Evolutionary conservation across 1,139 yeast species (phyloP), one percentile per base, ranked within the genome.

Genomic region (Lodderomyces parapsilosis): DNA sequence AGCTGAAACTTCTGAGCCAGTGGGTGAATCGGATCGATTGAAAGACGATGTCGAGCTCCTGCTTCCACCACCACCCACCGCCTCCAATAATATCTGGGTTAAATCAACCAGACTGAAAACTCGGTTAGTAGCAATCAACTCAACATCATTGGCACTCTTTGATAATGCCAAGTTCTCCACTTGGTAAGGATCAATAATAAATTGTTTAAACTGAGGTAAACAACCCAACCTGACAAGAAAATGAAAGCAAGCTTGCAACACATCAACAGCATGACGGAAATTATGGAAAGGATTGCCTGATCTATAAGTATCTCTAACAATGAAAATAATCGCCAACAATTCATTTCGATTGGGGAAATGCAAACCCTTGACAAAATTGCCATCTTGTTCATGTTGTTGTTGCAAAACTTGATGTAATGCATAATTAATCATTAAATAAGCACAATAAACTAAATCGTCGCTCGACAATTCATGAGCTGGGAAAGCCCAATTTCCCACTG

Each of bases 261-360:
- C 99, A 65, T 93, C 99, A 13, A 89, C 87, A 0, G 96, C 97
- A 65, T 93, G 99, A 53, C 96, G 80, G 60, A 90, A 93, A 65
- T 91, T 91, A 66, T 93, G 99, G 68, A 91, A 93, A 6, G 93
- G 89, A 58, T 91, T 90, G 2, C 89, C 89, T 52, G 80, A 80
- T 57, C 86, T 83, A 61, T 93, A 93, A 37, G 87, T 78, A 55
- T 86, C 86, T 50, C 96, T 77, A 5, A 84, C 76, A 57, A 79
- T 74, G 51, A 80, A 78, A 23, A 86, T 66, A 50, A 87, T 73
- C n/a, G 76, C 76, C 40, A 81, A 60, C 20, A 86, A 63, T 46
- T 72, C 74, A 53, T 76, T 75, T 27, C 71, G 66, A 13, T 67
- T 43, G 5, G 74, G 63, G 2, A 59, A 50, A 23, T 61, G 45